phyloP scores from a whole-genome alignment of 2,329 filamentous ascomycete genomes.

The Clonostachys chloroleuca region DNA sequence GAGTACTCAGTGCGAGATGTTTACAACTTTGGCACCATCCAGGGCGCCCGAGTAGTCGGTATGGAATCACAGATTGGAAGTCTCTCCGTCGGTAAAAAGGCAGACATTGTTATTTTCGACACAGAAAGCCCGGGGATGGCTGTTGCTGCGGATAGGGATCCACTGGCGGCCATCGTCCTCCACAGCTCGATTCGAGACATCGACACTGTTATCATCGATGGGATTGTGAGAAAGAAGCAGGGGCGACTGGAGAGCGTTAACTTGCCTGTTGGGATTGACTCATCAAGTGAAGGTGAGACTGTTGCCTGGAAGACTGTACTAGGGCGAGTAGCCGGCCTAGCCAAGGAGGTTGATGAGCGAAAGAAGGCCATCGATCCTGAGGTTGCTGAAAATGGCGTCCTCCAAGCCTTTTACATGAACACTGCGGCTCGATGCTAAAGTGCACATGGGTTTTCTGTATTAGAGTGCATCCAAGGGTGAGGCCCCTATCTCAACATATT shows the following conservation, averaged over 20 bases:
- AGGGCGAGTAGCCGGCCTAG: too few species aligned
- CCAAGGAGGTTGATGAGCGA: too few species aligned
- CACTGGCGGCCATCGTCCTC: constrained; percentile 47
- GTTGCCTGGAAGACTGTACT: too few species aligned
- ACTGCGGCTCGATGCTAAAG: too few species aligned
- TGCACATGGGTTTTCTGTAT: too few species aligned
- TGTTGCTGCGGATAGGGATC: constrained; percentile 24
- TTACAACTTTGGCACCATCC: constrained; percentile 44
- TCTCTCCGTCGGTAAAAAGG: constrained; percentile 36
- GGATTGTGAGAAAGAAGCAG: constrained; percentile 38
- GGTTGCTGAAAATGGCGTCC: too few species aligned
- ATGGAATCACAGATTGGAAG: constrained; percentile 35
- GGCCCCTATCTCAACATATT: too few species aligned
- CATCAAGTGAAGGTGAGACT: too few species aligned
- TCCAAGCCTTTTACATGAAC: too few species aligned
- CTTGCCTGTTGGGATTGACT: too few species aligned
- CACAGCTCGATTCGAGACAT: constrained; percentile 46
- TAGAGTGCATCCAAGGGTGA: too few species aligned
- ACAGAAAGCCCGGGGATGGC: constrained; percentile 11
- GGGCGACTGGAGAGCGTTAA: constrained; percentile 16
- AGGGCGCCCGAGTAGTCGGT: constrained; percentile 33
- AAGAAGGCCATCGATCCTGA: too few species aligned
- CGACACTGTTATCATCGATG: constrained; percentile 41
- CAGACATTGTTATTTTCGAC: constrained; percentile 44
- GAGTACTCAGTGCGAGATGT: constrained; percentile 25